A percentile compares a stretch with the other conserved stretches of the same genome.
phyloP scores from a whole-genome alignment of 495 filamentous ascomycete species.

The Penicillium parvum region DNA sequence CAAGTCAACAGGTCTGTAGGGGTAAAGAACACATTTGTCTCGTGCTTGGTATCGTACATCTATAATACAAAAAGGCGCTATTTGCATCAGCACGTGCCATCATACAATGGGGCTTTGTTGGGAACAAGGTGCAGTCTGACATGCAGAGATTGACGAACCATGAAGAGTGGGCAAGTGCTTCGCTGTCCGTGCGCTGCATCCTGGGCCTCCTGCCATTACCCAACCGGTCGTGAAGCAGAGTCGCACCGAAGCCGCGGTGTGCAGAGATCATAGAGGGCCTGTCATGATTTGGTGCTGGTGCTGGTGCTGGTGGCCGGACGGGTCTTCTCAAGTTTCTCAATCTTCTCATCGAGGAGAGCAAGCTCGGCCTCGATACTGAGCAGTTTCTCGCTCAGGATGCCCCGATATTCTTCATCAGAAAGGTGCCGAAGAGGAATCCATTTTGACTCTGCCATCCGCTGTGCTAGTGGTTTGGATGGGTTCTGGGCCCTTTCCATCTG shows the following conservation, averaged over 20 bases:
- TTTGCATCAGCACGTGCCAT: constrained; percentile 4
- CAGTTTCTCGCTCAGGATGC: constrained; percentile 70
- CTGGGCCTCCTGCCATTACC: constrained; percentile 7
- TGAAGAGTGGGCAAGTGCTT: background rate
- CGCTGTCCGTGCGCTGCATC: constrained; percentile 20
- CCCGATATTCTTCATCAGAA: constrained; percentile 73
- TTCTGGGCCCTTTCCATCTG: constrained; percentile 34
- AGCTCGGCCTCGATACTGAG: constrained; percentile 79
- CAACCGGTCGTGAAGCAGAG: constrained; percentile 8
- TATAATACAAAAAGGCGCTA: constrained; percentile 7
- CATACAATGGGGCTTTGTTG: background rate
- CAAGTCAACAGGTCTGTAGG: background rate
- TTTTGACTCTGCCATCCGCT: constrained; percentile 57
- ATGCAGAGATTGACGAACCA: background rate
- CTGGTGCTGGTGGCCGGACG: constrained; percentile 9
- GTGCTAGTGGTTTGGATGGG: constrained; percentile 38
- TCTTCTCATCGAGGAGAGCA: constrained; percentile 78
- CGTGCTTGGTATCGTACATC: constrained; percentile 8
- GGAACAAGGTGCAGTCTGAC: constrained; percentile 3
- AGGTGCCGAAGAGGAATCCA: constrained; percentile 79
- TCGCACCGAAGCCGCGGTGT: constrained; percentile 5
- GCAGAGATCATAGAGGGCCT: background rate
- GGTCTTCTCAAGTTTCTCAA: constrained; percentile 49
- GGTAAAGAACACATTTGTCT: constrained; percentile 3
- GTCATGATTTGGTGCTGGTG: constrained; percentile 5